Base-by-base conservation (phyloP, 495 filamentous ascomycete genomes). In the Hyphodiscus hymeniophilus region DNA sequence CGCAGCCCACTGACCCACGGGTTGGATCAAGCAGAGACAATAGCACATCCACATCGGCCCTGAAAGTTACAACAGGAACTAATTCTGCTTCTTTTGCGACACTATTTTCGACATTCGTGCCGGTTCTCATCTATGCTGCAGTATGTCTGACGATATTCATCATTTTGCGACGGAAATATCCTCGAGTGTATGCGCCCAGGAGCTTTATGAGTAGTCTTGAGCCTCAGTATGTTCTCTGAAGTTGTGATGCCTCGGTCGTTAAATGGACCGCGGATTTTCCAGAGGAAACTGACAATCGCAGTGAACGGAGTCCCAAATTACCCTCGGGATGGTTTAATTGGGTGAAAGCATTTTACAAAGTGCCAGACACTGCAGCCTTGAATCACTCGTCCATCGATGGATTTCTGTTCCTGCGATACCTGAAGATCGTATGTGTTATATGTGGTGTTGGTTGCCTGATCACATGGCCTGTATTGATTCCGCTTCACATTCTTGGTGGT, bases 341-440 rank as follows among this genome's bases (percentile, higher is more conserved):
- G 88, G 59, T 95, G 48, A 68, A 65, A 7, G 63, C 76, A 21
- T 92, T 89, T 70, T 85, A 80, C 74, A 75, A 77, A 61, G 76
- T 90, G 35, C 81, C 86, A 32, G 87, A 95, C 59, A 77, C 78
- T 47, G 84, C 87, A 58, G 82, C 90, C 39, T 74, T 95, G 50
- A 84, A 90, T 57, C 85, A 91, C 62, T 83, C 90, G 62, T 87
- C 87, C 1, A 75, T 98, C 65, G 88, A 94, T 63, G 82, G 84
- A 30, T 95, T 87, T 60, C 76, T 95, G 36, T 83, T 87, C 64
- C 72, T 95, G n/a, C 84, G 90, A 31, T 95, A 86, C 61, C 66
- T 97, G 47, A 85, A 86, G 57, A 75, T 88, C 26, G 63, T 79
- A 33, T 68, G 82, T 28, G 64, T 75, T 32, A 79, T 94, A 42